Evolutionary conservation across 768 basidiomycete genomes (phyloP), one percentile per base, ranked within the genome.

Genomic region (Jaapia argillacea): DNA sequence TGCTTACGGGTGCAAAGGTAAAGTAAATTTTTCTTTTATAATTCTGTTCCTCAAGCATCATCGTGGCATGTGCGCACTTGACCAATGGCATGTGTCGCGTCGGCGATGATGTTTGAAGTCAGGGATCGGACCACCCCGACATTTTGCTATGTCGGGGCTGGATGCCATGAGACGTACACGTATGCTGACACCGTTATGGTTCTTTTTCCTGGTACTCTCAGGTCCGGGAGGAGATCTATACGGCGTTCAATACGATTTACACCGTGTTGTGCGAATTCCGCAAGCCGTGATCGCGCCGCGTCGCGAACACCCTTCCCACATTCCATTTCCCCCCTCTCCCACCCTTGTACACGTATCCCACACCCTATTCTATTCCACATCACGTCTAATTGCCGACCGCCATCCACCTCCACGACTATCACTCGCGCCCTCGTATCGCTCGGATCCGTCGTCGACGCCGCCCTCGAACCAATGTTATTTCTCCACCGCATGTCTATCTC

Each of bases 171-270:
- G 31, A 33, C 16, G 31, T 33, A 7, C 7, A 10, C 37, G 37
- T 7, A 38, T 38, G 21, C 21, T 38, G 37, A 38, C 37, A 7
- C 7, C 10, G 13, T 7, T 38, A n/a, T n/a, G n/a, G n/a, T n/a
- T n/a, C n/a, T 21, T 22, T 22, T 16, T 10, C 28, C 28, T 16
- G 10, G 28, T 38, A 38, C 53, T n/a, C 51, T 57, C 63, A 94
- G 91, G 85, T 97, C 66, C 77, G 96, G 66, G 93, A 97, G 69
- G 94, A 99, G 75, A 98, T 98, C 51, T 98, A 99, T 61, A 91
- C 90, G 26, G 96, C 96, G 21, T 99, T 99, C 82, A 97, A 97
- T 69, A 90, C 90, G 46, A 99, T 99, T 46, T 99, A 99, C 65
- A 94, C 94, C 47, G 94, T 98, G 70, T 64, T 99, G 51, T 87